Evolutionary conservation across 345 rosid species (phyloP).

Genomic region (Psidium guajava): DNA sequence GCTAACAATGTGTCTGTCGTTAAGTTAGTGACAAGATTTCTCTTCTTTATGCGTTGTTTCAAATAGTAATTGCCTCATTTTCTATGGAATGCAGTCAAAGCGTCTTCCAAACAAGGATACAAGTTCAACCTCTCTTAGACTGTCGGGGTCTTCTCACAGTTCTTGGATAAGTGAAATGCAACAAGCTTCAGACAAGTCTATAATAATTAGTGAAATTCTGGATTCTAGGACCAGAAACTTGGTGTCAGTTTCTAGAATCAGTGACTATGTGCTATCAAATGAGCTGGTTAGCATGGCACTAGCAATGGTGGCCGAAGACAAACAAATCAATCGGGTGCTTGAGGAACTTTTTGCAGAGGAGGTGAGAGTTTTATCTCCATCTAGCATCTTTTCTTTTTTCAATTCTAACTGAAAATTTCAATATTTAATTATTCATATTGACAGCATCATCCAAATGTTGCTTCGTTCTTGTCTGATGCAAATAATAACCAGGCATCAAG

Average conservation of each 20-base stretch:
- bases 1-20: not conserved
- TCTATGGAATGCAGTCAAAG: constrained; percentile 42
- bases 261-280: constrained; percentile 85
- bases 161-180: constrained; percentile 95
- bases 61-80: constrained; percentile 1
- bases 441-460: not conserved
- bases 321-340: constrained; percentile 87
- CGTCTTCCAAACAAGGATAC: constrained; percentile 68
- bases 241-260: constrained; percentile 86
- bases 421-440: not conserved
- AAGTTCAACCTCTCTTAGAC: constrained; percentile 26
- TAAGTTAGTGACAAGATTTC: not conserved
- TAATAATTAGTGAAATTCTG: constrained; percentile 79
- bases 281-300: constrained; percentile 93
- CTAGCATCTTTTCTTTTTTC: not conserved
- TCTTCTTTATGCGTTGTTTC: not conserved
- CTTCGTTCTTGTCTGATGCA: not conserved
- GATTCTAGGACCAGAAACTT: constrained; percentile 94
- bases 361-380: constrained; percentile 16
- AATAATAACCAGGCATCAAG: not conserved
- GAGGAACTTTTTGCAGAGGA: constrained; percentile 84
- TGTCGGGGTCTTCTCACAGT: constrained; percentile 63
- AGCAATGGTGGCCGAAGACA: constrained; percentile 94
- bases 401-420: not conserved
- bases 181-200: constrained; percentile 79